phyloP scores from a whole-genome alignment of 371 early-diverging fungal species.

The Mortierella sp. region DNA sequence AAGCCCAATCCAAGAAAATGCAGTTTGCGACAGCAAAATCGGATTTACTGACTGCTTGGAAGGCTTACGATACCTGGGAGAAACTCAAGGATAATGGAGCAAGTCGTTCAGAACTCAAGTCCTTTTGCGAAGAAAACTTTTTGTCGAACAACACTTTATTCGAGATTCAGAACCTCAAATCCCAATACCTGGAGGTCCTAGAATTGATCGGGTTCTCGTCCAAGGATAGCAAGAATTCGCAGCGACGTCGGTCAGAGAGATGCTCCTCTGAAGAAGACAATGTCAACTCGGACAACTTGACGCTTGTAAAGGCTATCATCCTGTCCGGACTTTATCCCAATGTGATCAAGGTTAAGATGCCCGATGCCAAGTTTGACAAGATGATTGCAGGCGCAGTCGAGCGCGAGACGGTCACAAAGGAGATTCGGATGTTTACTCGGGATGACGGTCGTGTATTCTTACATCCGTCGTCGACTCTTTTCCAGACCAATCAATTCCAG shows the following conservation, averaged over 20 bases:
- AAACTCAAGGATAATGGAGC: conserved; percentile 51
- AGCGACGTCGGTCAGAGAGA: conserved; percentile 35
- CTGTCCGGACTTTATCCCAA: conserved; percentile 77
- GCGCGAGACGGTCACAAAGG: conserved; percentile 75
- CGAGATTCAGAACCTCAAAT: conserved; percentile 62
- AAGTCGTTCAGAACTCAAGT: conserved; percentile 54
- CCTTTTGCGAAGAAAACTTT: conserved; percentile 67
- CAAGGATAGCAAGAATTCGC: conserved; percentile 27
- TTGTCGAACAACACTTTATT: conserved; percentile 65
- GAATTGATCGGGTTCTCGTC: conserved; percentile 69
- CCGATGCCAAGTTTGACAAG: conserved; percentile 79
- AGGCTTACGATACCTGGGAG: conserved; percentile 74
- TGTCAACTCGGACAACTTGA: conserved; percentile 58
- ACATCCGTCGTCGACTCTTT: conserved; percentile 82
- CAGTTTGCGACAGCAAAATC: conserved; percentile 69
- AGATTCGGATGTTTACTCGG: conserved; percentile 76
- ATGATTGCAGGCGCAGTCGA: conserved; percentile 78
- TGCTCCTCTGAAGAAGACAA: conserved; percentile 53
- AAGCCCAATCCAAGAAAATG: conserved; percentile 64
- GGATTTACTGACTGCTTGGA: conserved; percentile 76
- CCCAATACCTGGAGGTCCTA: conserved; percentile 68
- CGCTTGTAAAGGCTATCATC: conserved; percentile 68
- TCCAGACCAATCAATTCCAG: conserved; percentile 65
- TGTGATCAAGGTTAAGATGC: conserved; percentile 73
- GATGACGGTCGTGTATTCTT: conserved; percentile 80